Evolutionary conservation across 371 early-diverging fungal species (phyloP).

Genomic region (Mucor lusitanicus): DNA sequence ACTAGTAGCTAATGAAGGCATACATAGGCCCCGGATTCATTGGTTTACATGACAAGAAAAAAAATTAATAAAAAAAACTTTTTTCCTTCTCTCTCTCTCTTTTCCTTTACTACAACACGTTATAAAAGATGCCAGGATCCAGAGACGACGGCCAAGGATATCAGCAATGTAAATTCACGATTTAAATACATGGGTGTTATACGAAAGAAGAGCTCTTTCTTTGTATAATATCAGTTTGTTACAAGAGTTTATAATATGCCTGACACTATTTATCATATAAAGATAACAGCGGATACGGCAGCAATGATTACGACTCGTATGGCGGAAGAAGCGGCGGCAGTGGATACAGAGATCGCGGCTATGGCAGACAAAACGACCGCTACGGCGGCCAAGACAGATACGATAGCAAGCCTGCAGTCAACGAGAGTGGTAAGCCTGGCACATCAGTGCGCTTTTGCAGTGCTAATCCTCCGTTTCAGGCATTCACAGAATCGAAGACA

Average conservation of each 20-base stretch:
- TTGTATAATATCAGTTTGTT: not conserved
- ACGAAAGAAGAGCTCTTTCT: not conserved
- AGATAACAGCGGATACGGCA: slow-evolving; percentile 13
- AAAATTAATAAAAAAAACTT: not conserved
- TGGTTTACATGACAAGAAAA: not conserved
- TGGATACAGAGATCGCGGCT: slow-evolving; percentile 17
- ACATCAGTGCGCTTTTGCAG: not conserved
- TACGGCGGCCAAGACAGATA: slow-evolving; percentile 7
- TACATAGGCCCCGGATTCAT: not conserved
- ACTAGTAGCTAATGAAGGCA: not conserved
- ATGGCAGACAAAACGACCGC: slow-evolving; percentile 13
- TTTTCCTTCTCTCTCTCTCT: slow-evolving; percentile 1
- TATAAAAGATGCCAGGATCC: slow-evolving; percentile 16
- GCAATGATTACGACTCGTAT: slow-evolving; percentile 1
- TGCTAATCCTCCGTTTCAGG: slow-evolving; percentile 9
- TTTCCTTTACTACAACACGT: not conserved
- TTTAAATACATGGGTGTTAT: not conserved
- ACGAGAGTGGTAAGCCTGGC: slow-evolving; percentile 13
- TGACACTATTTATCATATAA: slow-evolving; percentile 3
- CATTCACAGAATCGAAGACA: slow-evolving; percentile 59
- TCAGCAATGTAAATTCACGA: slow-evolving; percentile 18
- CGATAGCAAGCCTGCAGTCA: slow-evolving; percentile 5
- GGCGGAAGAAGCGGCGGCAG: slow-evolving; percentile 6
- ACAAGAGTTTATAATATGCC: not conserved
- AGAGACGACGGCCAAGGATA: slow-evolving; percentile 22